These are phyloP conservation scores for Bretschneidera sinensis DNA, from an alignment of 345 rosid genomes.

Conservation along the genomic window DNA sequence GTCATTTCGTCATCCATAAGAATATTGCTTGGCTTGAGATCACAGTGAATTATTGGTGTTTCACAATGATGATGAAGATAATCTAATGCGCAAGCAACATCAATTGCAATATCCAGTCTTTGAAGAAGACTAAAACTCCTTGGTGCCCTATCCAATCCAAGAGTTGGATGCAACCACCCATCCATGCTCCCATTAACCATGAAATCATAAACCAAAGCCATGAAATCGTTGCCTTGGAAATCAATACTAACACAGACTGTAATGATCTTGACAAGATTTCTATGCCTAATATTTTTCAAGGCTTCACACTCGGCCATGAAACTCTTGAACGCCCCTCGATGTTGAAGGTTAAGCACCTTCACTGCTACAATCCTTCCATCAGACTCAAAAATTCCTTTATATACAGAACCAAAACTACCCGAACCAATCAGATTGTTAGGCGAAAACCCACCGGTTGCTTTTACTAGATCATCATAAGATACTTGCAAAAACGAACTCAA, in stretches of 20 bases:
- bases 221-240: constrained; percentile 24
- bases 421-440: constrained; percentile 20
- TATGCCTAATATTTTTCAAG: constrained; percentile 16
- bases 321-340: constrained; percentile 23
- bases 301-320: constrained; percentile 24
- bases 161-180: constrained; percentile 18
- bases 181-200: constrained; percentile 26
- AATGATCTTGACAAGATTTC: constrained; percentile 19
- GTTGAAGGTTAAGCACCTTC: constrained; percentile 28
- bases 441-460: constrained; percentile 19
- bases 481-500: neutral
- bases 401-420: constrained; percentile 29
- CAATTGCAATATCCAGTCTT: constrained; percentile 27
- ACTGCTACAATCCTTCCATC: constrained; percentile 8
- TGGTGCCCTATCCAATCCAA: neutral
- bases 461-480: constrained; percentile 15
- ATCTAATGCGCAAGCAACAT: constrained; percentile 28
- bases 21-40: constrained; percentile 32
- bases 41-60: constrained; percentile 27
- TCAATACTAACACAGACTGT: constrained; percentile 21
- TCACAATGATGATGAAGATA: constrained; percentile 29
- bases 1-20: constrained; percentile 25
- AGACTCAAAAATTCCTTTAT: constrained; percentile 11
- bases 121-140: constrained; percentile 15
- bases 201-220: constrained; percentile 23